Evolutionary conservation across 495 filamentous ascomycete species (phyloP).

Genomic region (Penicillium bialowiezense): DNA sequence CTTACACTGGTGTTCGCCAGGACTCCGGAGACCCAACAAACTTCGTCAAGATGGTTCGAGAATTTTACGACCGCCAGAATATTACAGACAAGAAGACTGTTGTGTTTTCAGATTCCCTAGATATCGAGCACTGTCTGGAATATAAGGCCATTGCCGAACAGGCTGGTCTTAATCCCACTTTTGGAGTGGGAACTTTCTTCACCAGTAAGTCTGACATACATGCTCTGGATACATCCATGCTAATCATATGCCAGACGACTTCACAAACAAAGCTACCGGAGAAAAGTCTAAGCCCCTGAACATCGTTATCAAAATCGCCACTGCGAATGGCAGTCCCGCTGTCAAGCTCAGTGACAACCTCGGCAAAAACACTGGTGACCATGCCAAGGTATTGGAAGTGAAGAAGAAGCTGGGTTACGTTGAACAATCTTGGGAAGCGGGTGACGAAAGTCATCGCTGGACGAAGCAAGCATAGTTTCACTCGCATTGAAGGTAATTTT

Average conservation of each 20-base stretch:
- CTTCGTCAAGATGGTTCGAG: slow-evolving; percentile 78
- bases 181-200: slow-evolving; percentile 93
- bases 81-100: slow-evolving; percentile 84
- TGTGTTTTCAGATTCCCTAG: slow-evolving; percentile 95
- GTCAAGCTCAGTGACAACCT: slow-evolving; percentile 97
- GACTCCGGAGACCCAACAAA: slow-evolving; percentile 87
- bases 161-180: slow-evolving; percentile 75
- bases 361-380: slow-evolving; percentile 93
- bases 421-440: slow-evolving; percentile 77
- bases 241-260: slow-evolving; percentile 61
- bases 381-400: slow-evolving; percentile 71
- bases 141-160: slow-evolving; percentile 81
- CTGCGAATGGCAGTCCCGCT: slow-evolving; percentile 75
- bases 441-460: slow-evolving; percentile 85
- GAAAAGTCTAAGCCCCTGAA: slow-evolving; percentile 92
- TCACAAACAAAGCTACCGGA: slow-evolving; percentile 58
- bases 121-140: slow-evolving; percentile 85
- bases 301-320: slow-evolving; percentile 94
- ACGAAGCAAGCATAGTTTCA: slow-evolving; percentile 32
- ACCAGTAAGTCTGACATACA: slow-evolving; percentile 57
- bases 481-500: background rate
- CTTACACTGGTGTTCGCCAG: slow-evolving; percentile 86
- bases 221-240: background rate
- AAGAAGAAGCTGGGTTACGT: slow-evolving; percentile 82
- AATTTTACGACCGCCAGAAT: slow-evolving; percentile 76